Conservation (phyloP, 2,329 filamentous ascomycete genomes). For the Lecanoromycetidae sp. region DNA sequence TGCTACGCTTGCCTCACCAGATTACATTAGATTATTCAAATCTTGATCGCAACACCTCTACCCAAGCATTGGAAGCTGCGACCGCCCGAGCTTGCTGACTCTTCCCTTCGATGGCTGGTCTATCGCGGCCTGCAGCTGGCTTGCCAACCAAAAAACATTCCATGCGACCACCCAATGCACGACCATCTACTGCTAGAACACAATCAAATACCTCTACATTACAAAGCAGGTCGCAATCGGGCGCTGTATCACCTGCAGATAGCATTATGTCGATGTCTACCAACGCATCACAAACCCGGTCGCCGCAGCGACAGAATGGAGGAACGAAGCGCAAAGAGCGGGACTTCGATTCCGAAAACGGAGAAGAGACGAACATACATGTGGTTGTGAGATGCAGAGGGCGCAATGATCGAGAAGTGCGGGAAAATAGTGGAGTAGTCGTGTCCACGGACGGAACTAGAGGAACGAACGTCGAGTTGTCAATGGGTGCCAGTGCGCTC, state of each 20-base stretch:
- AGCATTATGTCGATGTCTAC: slow-evolving; percentile 49
- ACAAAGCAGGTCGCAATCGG: slow-evolving; percentile 28
- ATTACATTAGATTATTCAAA: too few species aligned
- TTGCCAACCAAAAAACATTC: slow-evolving; percentile 37
- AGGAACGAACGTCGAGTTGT: slow-evolving; percentile 70
- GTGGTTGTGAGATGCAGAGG: slow-evolving; percentile 92
- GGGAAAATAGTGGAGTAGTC: slow-evolving; percentile 89
- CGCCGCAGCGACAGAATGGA: slow-evolving; percentile 38
- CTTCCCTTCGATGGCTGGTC: slow-evolving; percentile 38
- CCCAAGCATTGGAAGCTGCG: background rate
- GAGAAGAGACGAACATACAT: slow-evolving; percentile 90
- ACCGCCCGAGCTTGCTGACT: background rate
- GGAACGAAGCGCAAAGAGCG: slow-evolving; percentile 75
- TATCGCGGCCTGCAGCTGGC: slow-evolving; percentile 38
- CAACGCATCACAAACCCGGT: slow-evolving; percentile 29
- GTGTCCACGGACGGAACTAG: slow-evolving; percentile 79
- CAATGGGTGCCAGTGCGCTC: slow-evolving; percentile 82
- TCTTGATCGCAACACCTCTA: background rate
- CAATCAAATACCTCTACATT: slow-evolving; percentile 29
- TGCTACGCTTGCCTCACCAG: background rate
- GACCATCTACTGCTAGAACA: slow-evolving; percentile 41
- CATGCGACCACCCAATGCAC: slow-evolving; percentile 42
- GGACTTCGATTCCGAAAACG: slow-evolving; percentile 59
- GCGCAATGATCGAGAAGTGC: slow-evolving; percentile 80
- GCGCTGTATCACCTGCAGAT: slow-evolving; percentile 57